A percentile compares a stretch with the other conserved stretches of the same genome.
Conservation (phyloP, 768 basidiomycete species). For the Kwoniella bestiolae region DNA sequence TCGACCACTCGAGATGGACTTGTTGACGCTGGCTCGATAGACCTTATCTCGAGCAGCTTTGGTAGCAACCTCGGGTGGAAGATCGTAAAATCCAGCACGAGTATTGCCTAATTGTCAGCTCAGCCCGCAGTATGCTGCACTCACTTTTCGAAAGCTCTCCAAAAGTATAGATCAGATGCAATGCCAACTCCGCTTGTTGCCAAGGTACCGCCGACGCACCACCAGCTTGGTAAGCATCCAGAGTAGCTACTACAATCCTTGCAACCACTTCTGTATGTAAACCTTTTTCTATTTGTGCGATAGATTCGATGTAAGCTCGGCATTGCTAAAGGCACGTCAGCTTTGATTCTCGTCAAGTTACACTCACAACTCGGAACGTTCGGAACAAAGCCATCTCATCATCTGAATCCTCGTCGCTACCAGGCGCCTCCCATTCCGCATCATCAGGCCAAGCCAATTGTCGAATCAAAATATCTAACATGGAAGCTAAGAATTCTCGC, state of each 20-base stretch:
- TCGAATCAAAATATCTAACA: slow-evolving; percentile 75
- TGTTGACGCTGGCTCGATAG: slow-evolving; percentile 46
- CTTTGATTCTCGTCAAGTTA: not conserved
- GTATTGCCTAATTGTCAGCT: slow-evolving; percentile 65
- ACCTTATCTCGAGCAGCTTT: slow-evolving; percentile 58
- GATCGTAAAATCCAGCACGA: slow-evolving; percentile 80
- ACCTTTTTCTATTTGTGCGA: slow-evolving; percentile 80
- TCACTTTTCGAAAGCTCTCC: slow-evolving; percentile 85
- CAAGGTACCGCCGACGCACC: slow-evolving; percentile 73
- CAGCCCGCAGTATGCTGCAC: slow-evolving; percentile 45
- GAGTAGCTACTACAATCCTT: slow-evolving; percentile 72
- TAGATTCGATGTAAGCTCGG: slow-evolving; percentile 68
- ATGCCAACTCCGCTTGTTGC: slow-evolving; percentile 89
- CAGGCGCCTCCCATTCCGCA: slow-evolving; percentile 68
- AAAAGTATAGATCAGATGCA: slow-evolving; percentile 92
- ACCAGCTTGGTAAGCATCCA: slow-evolving; percentile 66
- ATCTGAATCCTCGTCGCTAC: slow-evolving; percentile 68
- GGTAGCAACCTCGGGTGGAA: slow-evolving; percentile 66
- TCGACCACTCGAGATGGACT: slow-evolving; percentile 34
- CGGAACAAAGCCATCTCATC: slow-evolving; percentile 84
- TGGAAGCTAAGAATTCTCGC: slow-evolving; percentile 74
- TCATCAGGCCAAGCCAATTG: slow-evolving; percentile 81
- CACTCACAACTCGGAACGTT: slow-evolving; percentile 75
- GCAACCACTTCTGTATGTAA: slow-evolving; percentile 80
- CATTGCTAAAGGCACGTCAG: slow-evolving; percentile 19